Conservation (phyloP, 129 eudicot species). For the Kitagawia praeruptora region DNA sequence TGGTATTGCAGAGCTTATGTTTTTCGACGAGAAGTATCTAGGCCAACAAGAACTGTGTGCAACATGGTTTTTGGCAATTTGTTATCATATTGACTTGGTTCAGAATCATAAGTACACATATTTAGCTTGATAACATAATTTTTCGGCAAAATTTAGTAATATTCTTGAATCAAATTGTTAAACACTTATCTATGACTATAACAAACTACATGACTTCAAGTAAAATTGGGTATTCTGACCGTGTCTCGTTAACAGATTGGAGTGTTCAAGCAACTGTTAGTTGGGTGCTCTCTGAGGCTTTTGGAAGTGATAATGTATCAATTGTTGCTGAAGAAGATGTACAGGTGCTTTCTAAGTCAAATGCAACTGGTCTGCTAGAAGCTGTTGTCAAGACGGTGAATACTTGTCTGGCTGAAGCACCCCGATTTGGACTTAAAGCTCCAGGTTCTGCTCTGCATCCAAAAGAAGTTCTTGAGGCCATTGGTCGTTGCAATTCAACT, state of each 20-base stretch:
- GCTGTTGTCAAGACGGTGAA: conserved; percentile 59
- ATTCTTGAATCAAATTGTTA: background rate
- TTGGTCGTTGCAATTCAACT: conserved; percentile 63
- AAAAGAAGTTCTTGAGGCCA: conserved; percentile 56
- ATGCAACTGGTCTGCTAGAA: conserved; percentile 38
- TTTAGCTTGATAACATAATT: background rate
- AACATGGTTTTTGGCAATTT: background rate
- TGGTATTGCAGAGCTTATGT: background rate
- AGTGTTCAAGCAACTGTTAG: conserved; percentile 86
- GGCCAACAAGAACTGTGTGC: background rate
- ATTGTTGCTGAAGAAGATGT: conserved; percentile 88
- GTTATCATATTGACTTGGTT: background rate
- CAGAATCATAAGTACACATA: background rate
- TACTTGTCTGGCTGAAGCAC: conserved; percentile 43
- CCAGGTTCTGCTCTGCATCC: conserved; percentile 33
- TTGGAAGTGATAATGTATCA: conserved; percentile 61
- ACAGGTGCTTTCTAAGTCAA: conserved; percentile 44
- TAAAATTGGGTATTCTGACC: background rate
- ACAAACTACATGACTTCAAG: background rate
- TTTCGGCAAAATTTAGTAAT: background rate
- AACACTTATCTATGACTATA: background rate
- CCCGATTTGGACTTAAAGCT: conserved; percentile 49
- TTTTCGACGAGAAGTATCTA: background rate
- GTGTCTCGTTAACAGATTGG: conserved; percentile 56
- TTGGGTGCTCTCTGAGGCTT: conserved; percentile 67